Evolutionary conservation across 495 filamentous ascomycete species (phyloP).

Genomic region (Hyaloscypha bicolor): DNA sequence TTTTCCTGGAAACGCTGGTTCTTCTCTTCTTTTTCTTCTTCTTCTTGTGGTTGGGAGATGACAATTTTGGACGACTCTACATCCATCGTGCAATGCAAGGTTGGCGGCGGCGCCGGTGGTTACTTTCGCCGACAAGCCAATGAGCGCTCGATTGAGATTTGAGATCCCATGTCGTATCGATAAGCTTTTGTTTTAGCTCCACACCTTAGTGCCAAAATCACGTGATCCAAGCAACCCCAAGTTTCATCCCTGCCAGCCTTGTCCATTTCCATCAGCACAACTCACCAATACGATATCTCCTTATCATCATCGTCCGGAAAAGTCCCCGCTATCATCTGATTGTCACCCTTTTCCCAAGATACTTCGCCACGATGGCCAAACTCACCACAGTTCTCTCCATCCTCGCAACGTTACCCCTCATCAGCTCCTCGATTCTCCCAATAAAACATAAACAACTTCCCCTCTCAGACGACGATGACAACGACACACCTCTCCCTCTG

Average conservation of each 20-base stretch:
- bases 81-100: too few relatives aligned
- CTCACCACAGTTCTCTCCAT: constrained; percentile 25
- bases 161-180: background rate
- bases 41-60: too few relatives aligned
- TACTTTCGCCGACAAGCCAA: background rate
- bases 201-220: too few relatives aligned
- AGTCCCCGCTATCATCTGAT: too few relatives aligned
- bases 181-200: background rate
- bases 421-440: constrained; percentile 27
- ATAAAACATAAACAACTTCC: constrained; percentile 16
- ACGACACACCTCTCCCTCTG: constrained; percentile 73
- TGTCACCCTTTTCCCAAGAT: background rate
- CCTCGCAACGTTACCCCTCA: constrained; percentile 25
- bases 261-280: background rate
- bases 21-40: too few relatives aligned
- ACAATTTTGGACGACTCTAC: too few relatives aligned
- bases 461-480: constrained; percentile 29
- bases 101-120: background rate
- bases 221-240: background rate
- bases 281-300: background rate
- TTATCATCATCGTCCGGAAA: too few relatives aligned
- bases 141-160: background rate
- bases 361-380: constrained; percentile 23
- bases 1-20: too few relatives aligned
- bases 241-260: background rate